These are phyloP conservation scores for Penicillium sp. DNA, from an alignment of 2,329 filamentous ascomycete species.

Conservation along the genomic window DNA sequence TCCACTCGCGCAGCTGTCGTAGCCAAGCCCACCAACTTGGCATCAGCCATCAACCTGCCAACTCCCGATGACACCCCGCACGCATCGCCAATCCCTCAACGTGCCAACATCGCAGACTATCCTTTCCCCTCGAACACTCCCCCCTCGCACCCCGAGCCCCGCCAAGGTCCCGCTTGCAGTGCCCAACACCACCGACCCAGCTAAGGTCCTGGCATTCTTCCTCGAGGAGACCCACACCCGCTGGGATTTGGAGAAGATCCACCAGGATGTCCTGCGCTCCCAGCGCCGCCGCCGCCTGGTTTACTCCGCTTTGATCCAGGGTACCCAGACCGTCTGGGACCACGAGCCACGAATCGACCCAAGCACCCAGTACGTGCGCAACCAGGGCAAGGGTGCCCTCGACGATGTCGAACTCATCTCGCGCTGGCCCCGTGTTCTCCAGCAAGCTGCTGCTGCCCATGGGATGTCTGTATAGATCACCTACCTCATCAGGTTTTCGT, in stretches of 20 bases:
- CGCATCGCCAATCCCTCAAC: conserved; percentile 27
- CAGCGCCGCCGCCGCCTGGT: conserved; percentile 77
- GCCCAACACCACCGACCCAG: conserved; percentile 33
- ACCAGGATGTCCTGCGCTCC: conserved; percentile 67
- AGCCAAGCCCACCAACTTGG: conserved; percentile 37
- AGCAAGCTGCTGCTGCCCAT: conserved; percentile 30
- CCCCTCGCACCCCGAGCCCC: conserved; percentile 41
- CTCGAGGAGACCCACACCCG: conserved; percentile 67
- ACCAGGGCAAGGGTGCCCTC: conserved; percentile 41
- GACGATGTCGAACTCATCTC: conserved; percentile 43
- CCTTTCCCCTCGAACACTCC: conserved; percentile 37
- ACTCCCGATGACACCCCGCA: conserved; percentile 34
- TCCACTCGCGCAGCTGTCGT: conserved; percentile 34
- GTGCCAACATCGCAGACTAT: conserved; percentile 15
- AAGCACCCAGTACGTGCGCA: conserved; percentile 70
- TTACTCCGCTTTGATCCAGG: conserved; percentile 74
- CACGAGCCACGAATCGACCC: conserved; percentile 62
- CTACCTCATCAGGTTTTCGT: background rate
- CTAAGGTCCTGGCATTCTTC: conserved; percentile 61
- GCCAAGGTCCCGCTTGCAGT: conserved; percentile 33
- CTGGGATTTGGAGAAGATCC: conserved; percentile 81
- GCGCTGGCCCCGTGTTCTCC: conserved; percentile 41
- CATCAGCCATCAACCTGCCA: conserved; percentile 24
- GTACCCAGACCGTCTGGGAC: conserved; percentile 79
- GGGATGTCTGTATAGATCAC: conserved; percentile 11